phyloP scores from a whole-genome alignment of 1,139 yeast species.

The Zygosaccharomyces pseudobailii region DNA sequence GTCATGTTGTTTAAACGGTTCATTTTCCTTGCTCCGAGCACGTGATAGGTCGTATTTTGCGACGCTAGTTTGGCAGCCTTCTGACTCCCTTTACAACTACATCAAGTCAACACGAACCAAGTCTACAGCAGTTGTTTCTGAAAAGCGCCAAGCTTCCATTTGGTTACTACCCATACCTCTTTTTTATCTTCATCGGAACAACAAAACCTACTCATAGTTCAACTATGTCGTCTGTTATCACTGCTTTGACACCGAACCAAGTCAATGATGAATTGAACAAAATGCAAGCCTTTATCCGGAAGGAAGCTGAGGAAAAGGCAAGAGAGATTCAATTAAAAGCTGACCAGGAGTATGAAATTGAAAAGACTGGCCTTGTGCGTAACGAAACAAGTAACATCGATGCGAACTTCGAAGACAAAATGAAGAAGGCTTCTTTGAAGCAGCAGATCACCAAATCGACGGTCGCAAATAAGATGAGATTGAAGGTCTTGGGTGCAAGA shows the following conservation, averaged over 20 bases:
- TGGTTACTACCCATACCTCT: neutral
- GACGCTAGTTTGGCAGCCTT: neutral
- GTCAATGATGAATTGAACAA: constrained; percentile 93
- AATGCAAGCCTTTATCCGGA: constrained; percentile 97
- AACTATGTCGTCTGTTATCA: constrained; percentile 26
- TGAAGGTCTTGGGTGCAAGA: constrained; percentile 81
- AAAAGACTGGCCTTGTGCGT: constrained; percentile 90
- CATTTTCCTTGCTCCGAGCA: neutral
- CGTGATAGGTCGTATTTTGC: neutral
- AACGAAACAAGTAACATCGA: constrained; percentile 89
- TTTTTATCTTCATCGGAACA: neutral
- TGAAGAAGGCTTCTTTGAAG: constrained; percentile 85
- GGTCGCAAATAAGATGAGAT: constrained; percentile 89
- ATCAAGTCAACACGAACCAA: neutral
- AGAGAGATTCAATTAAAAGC: constrained; percentile 93
- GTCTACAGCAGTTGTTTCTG: neutral
- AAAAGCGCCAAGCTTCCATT: neutral
- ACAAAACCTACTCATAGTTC: neutral
- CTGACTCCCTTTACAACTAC: neutral
- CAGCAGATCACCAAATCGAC: constrained; percentile 96
- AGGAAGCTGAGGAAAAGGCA: constrained; percentile 99
- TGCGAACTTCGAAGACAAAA: constrained; percentile 68
- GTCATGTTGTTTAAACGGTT: neutral
- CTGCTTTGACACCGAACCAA: constrained; percentile 42
- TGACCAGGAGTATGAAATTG: constrained; percentile 97